phyloP scores from a whole-genome alignment of 2,329 filamentous ascomycete genomes.

The Diplodia mutila region DNA sequence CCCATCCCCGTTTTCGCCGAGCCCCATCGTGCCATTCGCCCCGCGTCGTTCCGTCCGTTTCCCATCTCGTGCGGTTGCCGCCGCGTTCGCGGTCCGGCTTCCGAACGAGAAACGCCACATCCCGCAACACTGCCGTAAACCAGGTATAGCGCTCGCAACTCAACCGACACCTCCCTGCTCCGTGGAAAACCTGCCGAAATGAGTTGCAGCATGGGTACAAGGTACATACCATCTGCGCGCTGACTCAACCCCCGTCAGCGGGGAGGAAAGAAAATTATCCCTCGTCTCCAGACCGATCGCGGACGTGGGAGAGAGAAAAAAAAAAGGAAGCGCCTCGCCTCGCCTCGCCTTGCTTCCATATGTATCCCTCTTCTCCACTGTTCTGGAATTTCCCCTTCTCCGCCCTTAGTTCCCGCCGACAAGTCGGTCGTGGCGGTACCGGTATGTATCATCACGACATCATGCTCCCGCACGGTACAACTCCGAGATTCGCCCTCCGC shows the following conservation, averaged over 20 bases:
- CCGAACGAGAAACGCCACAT: background rate
- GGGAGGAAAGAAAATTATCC: background rate
- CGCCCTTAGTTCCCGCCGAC: background rate
- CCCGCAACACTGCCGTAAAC: background rate
- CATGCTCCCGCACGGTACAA: too few species aligned
- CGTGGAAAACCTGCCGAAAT: slow-evolving; percentile 1
- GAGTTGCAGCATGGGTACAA: background rate
- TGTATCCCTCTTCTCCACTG: background rate
- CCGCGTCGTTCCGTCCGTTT: background rate
- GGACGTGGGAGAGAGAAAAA: background rate
- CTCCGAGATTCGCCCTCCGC: too few species aligned
- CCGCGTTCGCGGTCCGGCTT: background rate
- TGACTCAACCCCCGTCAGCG: background rate
- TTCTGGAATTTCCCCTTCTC: background rate
- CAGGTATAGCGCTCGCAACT: background rate
- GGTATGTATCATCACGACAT: too few species aligned
- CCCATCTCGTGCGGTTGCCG: too few species aligned
- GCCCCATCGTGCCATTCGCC: background rate
- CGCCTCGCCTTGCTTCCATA: background rate
- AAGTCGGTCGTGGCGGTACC: too few species aligned
- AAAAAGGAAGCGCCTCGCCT: background rate
- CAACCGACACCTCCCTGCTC: background rate
- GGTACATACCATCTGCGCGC: background rate
- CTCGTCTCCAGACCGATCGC: background rate
- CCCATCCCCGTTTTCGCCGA: too few species aligned